Conservation (phyloP, 306 rosid species). For the Ormosia semicastrata region DNA sequence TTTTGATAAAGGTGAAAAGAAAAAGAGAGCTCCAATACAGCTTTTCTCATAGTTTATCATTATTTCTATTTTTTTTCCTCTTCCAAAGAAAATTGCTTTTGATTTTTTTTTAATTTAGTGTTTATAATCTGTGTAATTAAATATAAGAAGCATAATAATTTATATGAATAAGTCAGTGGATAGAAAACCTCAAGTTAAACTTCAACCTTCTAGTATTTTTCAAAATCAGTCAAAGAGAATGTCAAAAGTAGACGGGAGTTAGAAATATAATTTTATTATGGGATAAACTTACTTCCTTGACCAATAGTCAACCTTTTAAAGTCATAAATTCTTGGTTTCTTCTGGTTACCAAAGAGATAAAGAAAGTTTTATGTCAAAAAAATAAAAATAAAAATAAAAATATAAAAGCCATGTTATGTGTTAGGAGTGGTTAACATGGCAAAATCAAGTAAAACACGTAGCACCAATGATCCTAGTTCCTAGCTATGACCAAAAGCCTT, state of each 20-base stretch:
- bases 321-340: not conserved
- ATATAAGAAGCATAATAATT: not conserved
- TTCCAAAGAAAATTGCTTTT: not conserved
- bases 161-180: not conserved
- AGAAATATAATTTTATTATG: not conserved
- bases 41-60: not conserved
- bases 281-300: slow-evolving; percentile 2
- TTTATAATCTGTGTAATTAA: not conserved
- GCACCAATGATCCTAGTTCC: slow-evolving; percentile 19
- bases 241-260: slow-evolving; percentile 1
- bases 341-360: not conserved
- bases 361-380: not conserved
- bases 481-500: slow-evolving; percentile 9
- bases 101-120: not conserved
- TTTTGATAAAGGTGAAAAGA: not conserved
- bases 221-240: slow-evolving; percentile 16
- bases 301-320: slow-evolving; percentile 18
- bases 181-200: not conserved
- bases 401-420: slow-evolving; percentile 8
- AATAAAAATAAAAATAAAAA: too few relatives aligned
- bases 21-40: not conserved
- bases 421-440: slow-evolving; percentile 21
- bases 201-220: not conserved
- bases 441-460: slow-evolving; percentile 28
- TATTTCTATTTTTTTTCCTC: not conserved